Evolutionary conservation across 441 rosid genomes (phyloP), one percentile per base, ranked within the genome.

Genomic region (Pelargonium cotyledonis): DNA sequence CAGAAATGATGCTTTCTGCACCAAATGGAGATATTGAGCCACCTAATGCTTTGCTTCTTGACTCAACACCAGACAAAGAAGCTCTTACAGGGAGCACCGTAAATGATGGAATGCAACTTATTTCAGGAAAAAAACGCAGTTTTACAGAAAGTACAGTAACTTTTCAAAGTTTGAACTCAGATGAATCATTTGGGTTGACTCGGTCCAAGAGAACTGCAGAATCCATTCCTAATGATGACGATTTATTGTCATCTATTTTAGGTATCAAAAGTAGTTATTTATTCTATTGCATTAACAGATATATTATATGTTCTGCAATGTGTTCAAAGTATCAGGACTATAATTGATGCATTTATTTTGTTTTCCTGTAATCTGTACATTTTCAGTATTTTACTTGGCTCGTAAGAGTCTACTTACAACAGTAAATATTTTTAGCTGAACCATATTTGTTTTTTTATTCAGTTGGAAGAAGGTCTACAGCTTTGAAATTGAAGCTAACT

Each of bases 151-250:
- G 96, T 81, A 79, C 90, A n/a, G 67, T 82, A 7, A 86, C 91
- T 40, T 78, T 84, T 68, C 89, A 85, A 78, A 86, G 89, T 83
- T 71, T 87, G 78, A 82, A 88, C 72, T 85, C 92, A 65, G 79
- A 80, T 41, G 96, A 87, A 80, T 87, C 98, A 69, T 87, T 82
- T 77, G 94, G 86, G 68, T 73, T 80, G 70, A 75, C 78, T 26
- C 78, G 51, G 72, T 84, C 87, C 31, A 86, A 80, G 80, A 83
- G 82, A 83, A 88, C 84, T 12, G 81, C 78, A 55, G 86, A 78
- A 66, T 89, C 89, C 63, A 70, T 95, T 84, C 99, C 99, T 70
- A 95, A 88, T 77, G 99, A 95, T 68, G 90, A 89, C 68, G 99
- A 95, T 74, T 73, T 95, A 78, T 75, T 95, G 64, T 92, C 98